Evolutionary conservation across 805 yeast genomes (phyloP).

Genomic region (Starmerella geochares): DNA sequence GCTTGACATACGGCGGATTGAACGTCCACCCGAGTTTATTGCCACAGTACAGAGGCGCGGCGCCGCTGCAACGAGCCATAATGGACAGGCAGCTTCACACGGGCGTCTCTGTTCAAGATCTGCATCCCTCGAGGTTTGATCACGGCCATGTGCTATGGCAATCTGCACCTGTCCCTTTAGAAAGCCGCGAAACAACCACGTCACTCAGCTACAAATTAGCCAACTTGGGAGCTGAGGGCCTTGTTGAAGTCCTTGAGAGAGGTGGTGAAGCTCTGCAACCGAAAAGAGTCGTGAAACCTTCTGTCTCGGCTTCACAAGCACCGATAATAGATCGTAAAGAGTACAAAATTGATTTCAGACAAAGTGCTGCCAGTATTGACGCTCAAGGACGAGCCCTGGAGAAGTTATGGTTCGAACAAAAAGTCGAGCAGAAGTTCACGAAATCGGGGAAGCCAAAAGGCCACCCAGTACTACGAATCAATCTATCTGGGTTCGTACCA

Average conservation of each 20-base stretch:
- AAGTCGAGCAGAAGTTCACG: slow-evolving; percentile 6
- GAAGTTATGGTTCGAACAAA: slow-evolving; percentile 22
- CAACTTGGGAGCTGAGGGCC: slow-evolving; percentile 48
- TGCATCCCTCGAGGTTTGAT: slow-evolving; percentile 83
- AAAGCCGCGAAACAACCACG: slow-evolving; percentile 36
- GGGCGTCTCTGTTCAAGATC: slow-evolving; percentile 82
- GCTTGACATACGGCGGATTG: slow-evolving; percentile 54
- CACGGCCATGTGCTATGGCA: slow-evolving; percentile 61
- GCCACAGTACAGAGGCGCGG: slow-evolving; percentile 73
- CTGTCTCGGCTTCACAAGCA: slow-evolving; percentile 15
- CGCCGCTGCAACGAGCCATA: slow-evolving; percentile 77
- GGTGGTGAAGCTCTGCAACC: slow-evolving; percentile 1
- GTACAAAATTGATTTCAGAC: slow-evolving; percentile 12
- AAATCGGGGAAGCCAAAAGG: slow-evolving; percentile 13
- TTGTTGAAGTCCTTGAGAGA: slow-evolving; percentile 38
- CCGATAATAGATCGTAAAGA: slow-evolving; percentile 13
- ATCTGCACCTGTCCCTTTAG: slow-evolving; percentile 38
- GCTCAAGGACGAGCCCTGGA: slow-evolving; percentile 25
- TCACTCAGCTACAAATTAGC: slow-evolving; percentile 47
- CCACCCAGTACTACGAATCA: slow-evolving; percentile 14
- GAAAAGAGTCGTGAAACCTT: neutral
- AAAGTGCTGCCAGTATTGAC: slow-evolving; percentile 3
- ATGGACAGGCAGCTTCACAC: slow-evolving; percentile 51
- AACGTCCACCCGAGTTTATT: slow-evolving; percentile 89
- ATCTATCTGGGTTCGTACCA: slow-evolving; percentile 16